A percentile compares a stretch with the other conserved stretches of the same genome.
Evolutionary conservation across 2,329 filamentous ascomycete genomes (phyloP).

Genomic region (Paraphaeosphaeria sporulosa): DNA sequence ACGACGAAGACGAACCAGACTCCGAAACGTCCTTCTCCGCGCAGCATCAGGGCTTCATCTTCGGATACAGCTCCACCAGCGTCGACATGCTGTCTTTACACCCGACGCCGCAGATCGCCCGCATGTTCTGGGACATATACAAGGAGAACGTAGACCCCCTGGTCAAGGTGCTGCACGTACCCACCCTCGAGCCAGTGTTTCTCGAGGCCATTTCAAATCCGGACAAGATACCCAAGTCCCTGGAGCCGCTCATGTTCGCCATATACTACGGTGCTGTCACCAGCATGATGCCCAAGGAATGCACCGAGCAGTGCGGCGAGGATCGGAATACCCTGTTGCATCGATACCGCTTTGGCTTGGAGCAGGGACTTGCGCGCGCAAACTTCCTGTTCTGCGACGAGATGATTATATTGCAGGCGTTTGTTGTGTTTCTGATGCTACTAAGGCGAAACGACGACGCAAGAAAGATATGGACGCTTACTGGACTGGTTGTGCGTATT

Average conservation of each 20-base stretch:
- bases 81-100: constrained; percentile 72
- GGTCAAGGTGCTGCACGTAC: constrained; percentile 75
- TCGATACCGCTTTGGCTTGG: constrained; percentile 68
- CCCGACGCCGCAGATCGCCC: constrained; percentile 70
- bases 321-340: constrained; percentile 58
- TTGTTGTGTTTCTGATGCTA: constrained; percentile 67
- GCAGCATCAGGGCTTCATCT: constrained; percentile 75
- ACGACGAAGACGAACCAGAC: constrained; percentile 65
- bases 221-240: constrained; percentile 63
- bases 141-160: constrained; percentile 78
- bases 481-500: constrained; percentile 65
- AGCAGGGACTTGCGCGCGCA: constrained; percentile 69
- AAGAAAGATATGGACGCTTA: constrained; percentile 65
- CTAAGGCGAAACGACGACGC: constrained; percentile 60
- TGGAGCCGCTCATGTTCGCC: constrained; percentile 67
- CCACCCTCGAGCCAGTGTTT: constrained; percentile 68
- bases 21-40: constrained; percentile 46
- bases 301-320: constrained; percentile 58
- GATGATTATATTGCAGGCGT: constrained; percentile 67
- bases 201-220: constrained; percentile 67
- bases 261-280: constrained; percentile 68
- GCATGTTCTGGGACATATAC: constrained; percentile 73
- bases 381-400: constrained; percentile 70
- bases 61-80: constrained; percentile 75
- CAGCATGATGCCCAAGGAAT: constrained; percentile 58